These are phyloP conservation scores for Colletotrichum graminicola DNA, from an alignment of 2,329 filamentous ascomycete genomes.

Conservation along the genomic window DNA sequence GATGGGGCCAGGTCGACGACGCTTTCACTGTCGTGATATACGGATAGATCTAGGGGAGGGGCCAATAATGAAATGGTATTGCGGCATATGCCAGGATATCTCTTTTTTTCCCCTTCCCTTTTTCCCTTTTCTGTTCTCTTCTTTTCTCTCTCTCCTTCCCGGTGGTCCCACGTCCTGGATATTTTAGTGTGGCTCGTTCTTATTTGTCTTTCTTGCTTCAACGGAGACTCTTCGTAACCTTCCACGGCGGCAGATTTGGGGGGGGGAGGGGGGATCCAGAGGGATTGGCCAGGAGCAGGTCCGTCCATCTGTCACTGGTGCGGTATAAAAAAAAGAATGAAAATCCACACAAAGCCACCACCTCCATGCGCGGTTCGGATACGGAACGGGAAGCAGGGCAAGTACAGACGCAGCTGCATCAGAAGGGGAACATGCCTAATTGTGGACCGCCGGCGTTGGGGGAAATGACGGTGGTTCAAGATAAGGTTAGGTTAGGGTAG, in stretches of 20 bases:
- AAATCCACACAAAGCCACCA: slow-evolving; percentile 24
- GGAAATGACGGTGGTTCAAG: slow-evolving; percentile 13
- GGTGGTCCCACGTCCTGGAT: neutral
- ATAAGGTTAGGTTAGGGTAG: slow-evolving; percentile 16
- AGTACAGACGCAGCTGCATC: slow-evolving; percentile 18
- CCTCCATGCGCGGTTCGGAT: slow-evolving; percentile 15
- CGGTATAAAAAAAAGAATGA: neutral
- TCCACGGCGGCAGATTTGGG: slow-evolving; percentile 1
- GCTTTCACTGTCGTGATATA: slow-evolving; percentile 10
- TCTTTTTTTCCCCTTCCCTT: neutral
- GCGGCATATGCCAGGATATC: neutral
- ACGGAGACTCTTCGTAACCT: slow-evolving; percentile 5
- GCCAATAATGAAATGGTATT: slow-evolving; percentile 16
- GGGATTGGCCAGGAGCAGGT: neutral
- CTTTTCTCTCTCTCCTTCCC: neutral
- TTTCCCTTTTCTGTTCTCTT: neutral
- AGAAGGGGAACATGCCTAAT: neutral
- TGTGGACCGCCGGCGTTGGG: slow-evolving; percentile 22
- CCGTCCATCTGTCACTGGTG: slow-evolving; percentile 9
- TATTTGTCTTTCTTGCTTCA: slow-evolving; percentile 4
- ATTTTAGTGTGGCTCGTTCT: slow-evolving; percentile 18
- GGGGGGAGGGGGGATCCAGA: neutral
- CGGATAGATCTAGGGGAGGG: neutral
- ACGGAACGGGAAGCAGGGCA: slow-evolving; percentile 33
- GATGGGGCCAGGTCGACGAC: neutral